Conservation (phyloP, 768 basidiomycete genomes). For the Rhizopogon salebrosus region DNA sequence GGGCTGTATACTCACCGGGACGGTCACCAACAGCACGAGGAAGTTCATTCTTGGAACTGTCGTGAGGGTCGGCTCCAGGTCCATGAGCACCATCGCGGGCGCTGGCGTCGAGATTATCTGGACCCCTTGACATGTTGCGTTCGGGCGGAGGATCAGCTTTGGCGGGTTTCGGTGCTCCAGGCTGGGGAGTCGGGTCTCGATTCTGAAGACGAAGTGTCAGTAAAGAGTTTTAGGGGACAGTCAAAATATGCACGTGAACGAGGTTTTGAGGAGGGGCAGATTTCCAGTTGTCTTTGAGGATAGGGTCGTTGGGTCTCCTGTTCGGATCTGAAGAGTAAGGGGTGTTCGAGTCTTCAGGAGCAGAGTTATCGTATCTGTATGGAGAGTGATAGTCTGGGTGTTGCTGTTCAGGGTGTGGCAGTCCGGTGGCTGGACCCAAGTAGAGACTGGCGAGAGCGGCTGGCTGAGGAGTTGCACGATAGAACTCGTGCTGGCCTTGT, state of each 20-base stretch:
- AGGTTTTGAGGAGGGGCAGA: background rate
- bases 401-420: conserved; percentile 32
- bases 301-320: conserved; percentile 14
- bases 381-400: conserved; percentile 16
- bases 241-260: conserved; percentile 28
- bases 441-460: conserved; percentile 59
- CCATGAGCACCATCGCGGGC: conserved; percentile 3
- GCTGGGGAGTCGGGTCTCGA: conserved; percentile 20
- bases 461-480: conserved; percentile 61
- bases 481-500: conserved; percentile 67
- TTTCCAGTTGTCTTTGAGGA: conserved; percentile 13
- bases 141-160: conserved; percentile 2
- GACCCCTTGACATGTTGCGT: conserved; percentile 6
- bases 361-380: conserved; percentile 6
- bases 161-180: conserved; percentile 20
- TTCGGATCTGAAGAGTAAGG: conserved; percentile 19
- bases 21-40: conserved; percentile 13
- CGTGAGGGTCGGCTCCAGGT: background rate
- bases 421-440: conserved; percentile 41
- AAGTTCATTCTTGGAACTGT: conserved; percentile 9
- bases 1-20: conserved; percentile 25
- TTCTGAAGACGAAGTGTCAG: conserved; percentile 11
- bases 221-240: background rate
- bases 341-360: conserved; percentile 7
- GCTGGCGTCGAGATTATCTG: conserved; percentile 10